phyloP scores from a whole-genome alignment of 1,284 basidiomycete genomes.

The Trametes pubescens region DNA sequence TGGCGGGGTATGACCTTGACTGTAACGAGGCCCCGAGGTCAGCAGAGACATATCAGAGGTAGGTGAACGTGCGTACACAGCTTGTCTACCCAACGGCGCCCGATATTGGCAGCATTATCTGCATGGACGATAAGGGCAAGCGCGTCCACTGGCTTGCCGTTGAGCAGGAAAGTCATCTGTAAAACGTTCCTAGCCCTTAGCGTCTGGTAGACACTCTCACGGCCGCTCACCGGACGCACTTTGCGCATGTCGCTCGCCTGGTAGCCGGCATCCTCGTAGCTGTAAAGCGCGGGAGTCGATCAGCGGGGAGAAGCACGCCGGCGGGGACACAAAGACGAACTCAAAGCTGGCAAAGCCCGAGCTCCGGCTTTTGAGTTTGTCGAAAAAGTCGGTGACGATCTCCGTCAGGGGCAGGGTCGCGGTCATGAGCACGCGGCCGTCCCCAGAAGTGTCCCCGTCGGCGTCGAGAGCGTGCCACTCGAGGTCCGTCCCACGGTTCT shows the following conservation, averaged over 20 bases:
- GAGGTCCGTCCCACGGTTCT: conserved; percentile 79
- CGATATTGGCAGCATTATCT: conserved; percentile 75
- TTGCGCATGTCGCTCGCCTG: conserved; percentile 81
- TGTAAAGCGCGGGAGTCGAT: conserved; percentile 40
- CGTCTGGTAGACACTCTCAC: background rate
- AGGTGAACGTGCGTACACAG: conserved; percentile 64
- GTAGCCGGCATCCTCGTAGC: conserved; percentile 94
- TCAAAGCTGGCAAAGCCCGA: conserved; percentile 95
- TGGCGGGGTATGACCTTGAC: conserved; percentile 93
- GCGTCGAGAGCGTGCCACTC: conserved; percentile 84
- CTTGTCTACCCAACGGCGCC: conserved; percentile 87
- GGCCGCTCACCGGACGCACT: conserved; percentile 50
- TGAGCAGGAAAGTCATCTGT: conserved; percentile 86
- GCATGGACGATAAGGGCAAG: conserved; percentile 90
- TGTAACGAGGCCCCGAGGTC: conserved; percentile 42
- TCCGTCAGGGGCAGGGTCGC: conserved; percentile 89
- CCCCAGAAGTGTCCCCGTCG: conserved; percentile 45
- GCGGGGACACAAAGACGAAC: conserved; percentile 51
- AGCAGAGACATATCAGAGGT: background rate
- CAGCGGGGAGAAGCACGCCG: conserved; percentile 13
- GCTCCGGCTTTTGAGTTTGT: conserved; percentile 88
- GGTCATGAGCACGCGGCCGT: conserved; percentile 73
- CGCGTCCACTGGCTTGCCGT: conserved; percentile 89
- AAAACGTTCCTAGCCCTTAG: background rate
- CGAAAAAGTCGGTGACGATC: conserved; percentile 94